A percentile compares a stretch with the other conserved stretches of the same genome.
Evolutionary conservation across 495 filamentous ascomycete genomes (phyloP).

Genomic region (Pseudotulostoma volvatum): DNA sequence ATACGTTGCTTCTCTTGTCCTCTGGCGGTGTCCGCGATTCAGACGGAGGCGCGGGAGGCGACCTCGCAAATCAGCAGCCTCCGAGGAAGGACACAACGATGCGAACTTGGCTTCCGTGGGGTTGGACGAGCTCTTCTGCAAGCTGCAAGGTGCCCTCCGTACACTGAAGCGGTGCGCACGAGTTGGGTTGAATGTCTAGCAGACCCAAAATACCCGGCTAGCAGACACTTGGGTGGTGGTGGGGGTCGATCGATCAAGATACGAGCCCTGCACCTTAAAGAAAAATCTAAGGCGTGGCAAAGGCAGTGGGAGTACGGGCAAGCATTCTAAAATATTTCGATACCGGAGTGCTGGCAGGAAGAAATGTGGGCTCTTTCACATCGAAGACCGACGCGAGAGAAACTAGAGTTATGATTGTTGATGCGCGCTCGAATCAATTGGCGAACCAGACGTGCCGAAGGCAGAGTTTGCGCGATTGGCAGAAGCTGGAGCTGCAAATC

Average conservation of each 20-base stretch:
- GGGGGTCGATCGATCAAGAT: neutral
- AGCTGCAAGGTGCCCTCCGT: neutral
- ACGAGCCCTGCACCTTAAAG: neutral
- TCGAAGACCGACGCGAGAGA: too few relatives aligned
- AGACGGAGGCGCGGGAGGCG: constrained; percentile 5
- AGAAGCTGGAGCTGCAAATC: neutral
- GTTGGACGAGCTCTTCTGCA: neutral
- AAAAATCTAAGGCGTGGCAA: neutral
- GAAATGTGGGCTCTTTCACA: too few relatives aligned
- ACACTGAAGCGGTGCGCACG: neutral
- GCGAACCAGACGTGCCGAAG: constrained; percentile 26
- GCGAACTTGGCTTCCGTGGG: neutral
- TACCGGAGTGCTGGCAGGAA: too few relatives aligned
- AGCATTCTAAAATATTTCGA: too few relatives aligned
- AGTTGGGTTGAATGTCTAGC: neutral
- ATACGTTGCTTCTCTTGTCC: constrained; percentile 18
- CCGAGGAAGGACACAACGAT: constrained; percentile 1
- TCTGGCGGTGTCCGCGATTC: constrained; percentile 22
- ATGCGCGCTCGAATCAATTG: constrained; percentile 22
- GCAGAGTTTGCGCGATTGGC: neutral
- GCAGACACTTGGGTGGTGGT: too few relatives aligned
- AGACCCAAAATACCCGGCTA: too few relatives aligned
- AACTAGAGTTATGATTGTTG: too few relatives aligned
- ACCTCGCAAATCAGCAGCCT: constrained; percentile 7
- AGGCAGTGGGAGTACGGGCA: neutral